Evolutionary conservation across 192 early-diverging fungal species (phyloP), one percentile per base, ranked within the genome.

Genomic region (Podochytrium sp.): DNA sequence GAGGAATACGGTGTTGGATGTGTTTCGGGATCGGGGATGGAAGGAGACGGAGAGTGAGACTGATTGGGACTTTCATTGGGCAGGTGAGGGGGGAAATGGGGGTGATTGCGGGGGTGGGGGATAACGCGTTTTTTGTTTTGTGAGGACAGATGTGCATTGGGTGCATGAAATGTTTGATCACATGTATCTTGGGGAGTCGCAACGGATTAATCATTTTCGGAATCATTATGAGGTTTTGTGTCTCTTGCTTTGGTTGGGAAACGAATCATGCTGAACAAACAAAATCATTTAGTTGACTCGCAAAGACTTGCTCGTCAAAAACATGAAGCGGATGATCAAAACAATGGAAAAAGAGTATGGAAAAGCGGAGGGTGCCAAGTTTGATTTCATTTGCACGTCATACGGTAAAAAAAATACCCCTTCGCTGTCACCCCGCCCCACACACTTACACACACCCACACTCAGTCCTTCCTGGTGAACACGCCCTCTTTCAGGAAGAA

Each of bases 121-220:
- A n/a, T n/a, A n/a, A n/a, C n/a, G n/a, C n/a, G n/a, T n/a, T n/a
- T n/a, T n/a, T 84, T 84, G 2, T n/a, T n/a, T n/a, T n/a, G n/a
- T n/a, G n/a, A n/a, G n/a, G n/a, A n/a, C n/a, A n/a, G 88, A 90
- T 77, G 84, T 90, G 40, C 88, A 90, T 73, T 90, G 88, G 88
- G 81, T 90, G 14, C 88, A 90, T 64, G 88, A 90, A 63, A 85
- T 76, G 42, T 89, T 87, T 66, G 88, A 90, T 73, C 87, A 89
- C 74, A 81, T 89, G 34, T 89, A 90, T 70, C 70, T 90, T 32
- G 74, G 76, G 25, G 88, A 90, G 40, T 63, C 82, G 33, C 88
- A 90, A 65, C 70, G 79, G 32, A 90, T 90, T 59, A 90, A 90
- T 67, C 88, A 90, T 65, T 90, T 87, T 66, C 67, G 87, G 41